Conservation (phyloP, 2,329 filamentous ascomycete genomes). For the Colletotrichum spinosum region DNA sequence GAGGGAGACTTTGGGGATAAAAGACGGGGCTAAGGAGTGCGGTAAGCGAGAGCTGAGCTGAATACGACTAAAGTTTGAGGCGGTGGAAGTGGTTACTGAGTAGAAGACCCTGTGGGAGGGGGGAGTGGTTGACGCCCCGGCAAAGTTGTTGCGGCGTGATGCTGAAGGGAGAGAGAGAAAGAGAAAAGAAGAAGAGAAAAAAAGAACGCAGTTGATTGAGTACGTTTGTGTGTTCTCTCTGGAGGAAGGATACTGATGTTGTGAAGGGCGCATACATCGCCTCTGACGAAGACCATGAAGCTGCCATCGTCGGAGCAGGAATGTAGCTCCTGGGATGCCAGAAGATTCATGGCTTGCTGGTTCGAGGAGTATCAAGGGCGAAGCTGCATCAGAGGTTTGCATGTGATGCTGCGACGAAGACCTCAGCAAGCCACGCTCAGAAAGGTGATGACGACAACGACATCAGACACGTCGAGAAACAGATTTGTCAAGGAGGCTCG, state of each 20-base stretch:
- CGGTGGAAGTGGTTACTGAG: slow-evolving; percentile 40
- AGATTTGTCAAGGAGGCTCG: too few species aligned
- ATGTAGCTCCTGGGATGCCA: too few species aligned
- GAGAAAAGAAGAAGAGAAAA: slow-evolving; percentile 27
- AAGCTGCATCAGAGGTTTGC: too few species aligned
- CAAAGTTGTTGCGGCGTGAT: slow-evolving; percentile 38
- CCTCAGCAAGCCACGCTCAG: too few species aligned
- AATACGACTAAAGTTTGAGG: slow-evolving; percentile 38
- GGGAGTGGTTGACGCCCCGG: slow-evolving; percentile 35
- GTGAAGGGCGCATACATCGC: slow-evolving; percentile 18
- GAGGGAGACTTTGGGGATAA: slow-evolving; percentile 24
- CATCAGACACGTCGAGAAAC: too few species aligned
- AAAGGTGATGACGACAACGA: too few species aligned
- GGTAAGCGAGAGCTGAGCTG: slow-evolving; percentile 36
- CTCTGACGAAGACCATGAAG: too few species aligned
- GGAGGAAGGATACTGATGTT: slow-evolving; percentile 27
- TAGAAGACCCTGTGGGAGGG: slow-evolving; percentile 37
- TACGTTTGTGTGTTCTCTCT: slow-evolving; percentile 21
- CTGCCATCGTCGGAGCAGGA: too few species aligned
- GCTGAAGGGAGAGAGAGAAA: slow-evolving; percentile 23
- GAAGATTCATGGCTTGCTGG: too few species aligned
- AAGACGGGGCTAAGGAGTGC: slow-evolving; percentile 18
- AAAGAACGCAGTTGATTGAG: slow-evolving; percentile 34
- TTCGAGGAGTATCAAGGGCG: too few species aligned
- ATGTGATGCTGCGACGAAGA: too few species aligned